These are phyloP conservation scores for Trichoderma reesei DNA, from an alignment of 495 filamentous ascomycete species.

Conservation along the genomic window DNA sequence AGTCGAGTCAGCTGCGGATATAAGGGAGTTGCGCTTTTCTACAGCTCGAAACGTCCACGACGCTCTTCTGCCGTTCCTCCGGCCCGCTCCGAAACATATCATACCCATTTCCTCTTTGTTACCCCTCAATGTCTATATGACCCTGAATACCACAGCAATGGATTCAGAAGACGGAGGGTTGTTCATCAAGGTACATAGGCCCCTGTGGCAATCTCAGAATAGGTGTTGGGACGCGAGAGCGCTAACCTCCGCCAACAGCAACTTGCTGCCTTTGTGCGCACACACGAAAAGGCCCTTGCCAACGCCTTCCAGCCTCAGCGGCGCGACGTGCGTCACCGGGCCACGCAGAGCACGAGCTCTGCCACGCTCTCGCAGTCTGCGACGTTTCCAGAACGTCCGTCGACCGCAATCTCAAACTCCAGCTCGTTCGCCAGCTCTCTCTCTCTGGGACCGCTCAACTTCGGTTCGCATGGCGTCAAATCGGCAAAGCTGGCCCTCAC, in stretches of 20 bases:
- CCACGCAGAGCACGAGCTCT: constrained; percentile 43
- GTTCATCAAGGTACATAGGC: constrained; percentile 64
- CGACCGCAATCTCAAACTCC: constrained; percentile 54
- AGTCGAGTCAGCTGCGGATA: neutral
- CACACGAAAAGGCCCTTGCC: constrained; percentile 92
- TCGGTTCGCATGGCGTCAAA: constrained; percentile 74
- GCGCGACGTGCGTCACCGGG: constrained; percentile 55
- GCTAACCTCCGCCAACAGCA: constrained; percentile 44
- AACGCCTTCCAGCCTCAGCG: constrained; percentile 83
- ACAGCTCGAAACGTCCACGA: neutral
- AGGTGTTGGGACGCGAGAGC: neutral
- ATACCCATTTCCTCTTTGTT: constrained; percentile 7
- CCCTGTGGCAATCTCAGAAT: neutral
- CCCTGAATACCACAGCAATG: constrained; percentile 40
- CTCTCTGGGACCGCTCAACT: constrained; percentile 73
- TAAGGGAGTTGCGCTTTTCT: neutral
- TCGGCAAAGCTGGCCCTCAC: constrained; percentile 87
- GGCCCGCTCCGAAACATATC: neutral
- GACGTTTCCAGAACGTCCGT: constrained; percentile 40
- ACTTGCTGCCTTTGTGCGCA: constrained; percentile 89
- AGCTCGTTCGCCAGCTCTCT: constrained; percentile 73
- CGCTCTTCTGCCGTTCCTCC: constrained; percentile 2
- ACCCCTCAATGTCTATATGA: constrained; percentile 14
- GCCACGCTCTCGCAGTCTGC: constrained; percentile 41
- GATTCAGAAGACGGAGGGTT: constrained; percentile 82